Percentiles rank a stretch among this genome's conserved stretches.
phyloP scores from a whole-genome alignment of 352 stramenopile genomes.

The Peronospora farinosa region DNA sequence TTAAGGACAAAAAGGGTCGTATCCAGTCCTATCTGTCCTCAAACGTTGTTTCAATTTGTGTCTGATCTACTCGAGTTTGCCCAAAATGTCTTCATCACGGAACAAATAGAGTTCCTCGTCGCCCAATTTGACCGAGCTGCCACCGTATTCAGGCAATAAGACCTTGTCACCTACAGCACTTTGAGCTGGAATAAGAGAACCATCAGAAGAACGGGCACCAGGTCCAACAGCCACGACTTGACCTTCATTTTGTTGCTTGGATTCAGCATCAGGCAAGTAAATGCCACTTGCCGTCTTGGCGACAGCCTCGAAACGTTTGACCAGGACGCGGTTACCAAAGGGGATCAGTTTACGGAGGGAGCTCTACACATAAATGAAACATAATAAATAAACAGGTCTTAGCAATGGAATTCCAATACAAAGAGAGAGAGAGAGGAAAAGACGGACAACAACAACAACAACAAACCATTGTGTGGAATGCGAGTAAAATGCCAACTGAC shows the following conservation, averaged over 20 bases:
- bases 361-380: constrained; percentile 32
- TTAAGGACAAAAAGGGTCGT: no score
- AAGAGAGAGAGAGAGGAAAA: neutral
- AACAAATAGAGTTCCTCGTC: constrained; percentile 92
- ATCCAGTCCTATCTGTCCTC: no score
- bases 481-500: constrained; percentile 28
- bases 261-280: constrained; percentile 89
- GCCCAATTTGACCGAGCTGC: constrained; percentile 88
- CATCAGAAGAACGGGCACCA: constrained; percentile 84
- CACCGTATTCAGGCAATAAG: constrained; percentile 94
- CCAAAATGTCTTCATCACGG: constrained; percentile 95
- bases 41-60: no score
- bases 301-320: constrained; percentile 89
- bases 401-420: neutral
- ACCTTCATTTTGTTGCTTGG: constrained; percentile 92
- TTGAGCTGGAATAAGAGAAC: constrained; percentile 81
- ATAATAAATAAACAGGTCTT: no score
- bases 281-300: constrained; percentile 91
- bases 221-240: constrained; percentile 92
- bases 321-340: constrained; percentile 92
- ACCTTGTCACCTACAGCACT: constrained; percentile 92
- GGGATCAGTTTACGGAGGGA: constrained; percentile 87
- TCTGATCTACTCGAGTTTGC: constrained; percentile 87
- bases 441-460: no score
- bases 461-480: constrained; percentile 11